Percentiles rank a stretch among this genome's conserved stretches.
Conservation (phyloP, 441 rosid species). For the Arabidopsis hybrid region DNA sequence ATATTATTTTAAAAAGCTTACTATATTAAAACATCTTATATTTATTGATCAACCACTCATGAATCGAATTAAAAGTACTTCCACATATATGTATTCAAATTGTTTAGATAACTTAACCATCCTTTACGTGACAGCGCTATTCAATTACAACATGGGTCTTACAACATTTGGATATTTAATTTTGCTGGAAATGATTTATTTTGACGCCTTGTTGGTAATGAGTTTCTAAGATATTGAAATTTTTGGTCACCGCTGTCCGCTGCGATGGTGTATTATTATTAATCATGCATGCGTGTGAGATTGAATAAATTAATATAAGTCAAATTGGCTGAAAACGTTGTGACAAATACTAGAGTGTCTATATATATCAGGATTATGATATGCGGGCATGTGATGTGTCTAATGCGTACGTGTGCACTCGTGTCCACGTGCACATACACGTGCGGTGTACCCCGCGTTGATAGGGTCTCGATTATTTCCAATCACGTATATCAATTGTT, state of each 20-base stretch:
- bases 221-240: not conserved
- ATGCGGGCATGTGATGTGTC: conserved; percentile 43
- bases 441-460: conserved; percentile 38
- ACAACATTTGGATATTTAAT: not conserved
- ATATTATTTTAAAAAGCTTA: too few species aligned
- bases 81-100: not conserved
- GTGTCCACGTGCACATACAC: conserved; percentile 43
- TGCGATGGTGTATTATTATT: conserved; percentile 4
- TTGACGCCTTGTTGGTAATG: not conserved
- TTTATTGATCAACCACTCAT: not conserved
- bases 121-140: not conserved
- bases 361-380: conserved; percentile 6
- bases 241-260: not conserved
- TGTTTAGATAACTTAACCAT: too few species aligned
- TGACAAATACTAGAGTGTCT: conserved; percentile 34
- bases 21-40: not conserved
- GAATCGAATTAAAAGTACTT: not conserved
- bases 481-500: too few species aligned
- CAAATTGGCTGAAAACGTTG: conserved; percentile 19
- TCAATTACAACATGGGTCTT: not conserved
- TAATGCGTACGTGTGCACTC: conserved; percentile 34
- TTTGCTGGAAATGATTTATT: not conserved
- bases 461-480: conserved; percentile 8
- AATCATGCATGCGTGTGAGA: conserved; percentile 38
- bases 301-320: conserved; percentile 22